Percentiles rank a stretch among this genome's conserved stretches.
Evolutionary conservation across 495 filamentous ascomycete genomes (phyloP).

Genomic region (Penicillium bovifimosum): DNA sequence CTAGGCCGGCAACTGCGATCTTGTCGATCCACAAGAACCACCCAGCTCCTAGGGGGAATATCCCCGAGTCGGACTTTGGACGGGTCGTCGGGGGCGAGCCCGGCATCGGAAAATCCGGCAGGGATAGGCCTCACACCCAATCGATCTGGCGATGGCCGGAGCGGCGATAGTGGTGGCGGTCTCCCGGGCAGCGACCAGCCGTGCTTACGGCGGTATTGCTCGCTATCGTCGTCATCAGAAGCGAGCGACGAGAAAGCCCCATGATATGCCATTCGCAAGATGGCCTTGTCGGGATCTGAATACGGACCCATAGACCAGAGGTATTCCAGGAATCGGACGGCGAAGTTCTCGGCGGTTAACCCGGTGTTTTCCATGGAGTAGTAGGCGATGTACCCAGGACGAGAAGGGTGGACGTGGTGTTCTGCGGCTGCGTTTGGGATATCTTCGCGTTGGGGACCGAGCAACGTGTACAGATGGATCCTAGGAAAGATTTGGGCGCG

Average conservation of each 20-base stretch:
- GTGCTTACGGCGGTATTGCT: not conserved
- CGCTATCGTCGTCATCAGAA: not conserved
- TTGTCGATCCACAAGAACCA: conserved; percentile 11
- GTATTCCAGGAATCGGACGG: conserved; percentile 15
- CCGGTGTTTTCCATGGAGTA: conserved; percentile 9
- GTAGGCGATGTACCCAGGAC: conserved; percentile 1
- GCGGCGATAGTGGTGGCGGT: not conserved
- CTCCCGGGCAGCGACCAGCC: not conserved
- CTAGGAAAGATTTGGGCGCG: not conserved
- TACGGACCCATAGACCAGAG: conserved; percentile 11
- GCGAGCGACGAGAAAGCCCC: conserved; percentile 5
- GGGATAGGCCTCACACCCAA: conserved; percentile 10
- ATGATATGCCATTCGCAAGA: conserved; percentile 15
- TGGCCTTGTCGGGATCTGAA: conserved; percentile 12
- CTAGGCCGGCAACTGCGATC: not conserved
- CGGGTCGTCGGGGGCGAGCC: not conserved
- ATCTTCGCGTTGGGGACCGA: conserved; percentile 8
- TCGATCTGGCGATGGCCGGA: not conserved
- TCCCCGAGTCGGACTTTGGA: conserved; percentile 10
- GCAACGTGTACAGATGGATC: conserved; percentile 13
- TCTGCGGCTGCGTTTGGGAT: not conserved
- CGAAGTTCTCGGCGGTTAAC: conserved; percentile 9
- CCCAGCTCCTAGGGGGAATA: conserved; percentile 13
- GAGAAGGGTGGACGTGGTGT: not conserved
- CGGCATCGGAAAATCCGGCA: conserved; percentile 3